A percentile compares a stretch with the other conserved stretches of the same genome.
Conservation (phyloP, 2,329 filamentous ascomycete species). For the Westerdykella ornata region DNA sequence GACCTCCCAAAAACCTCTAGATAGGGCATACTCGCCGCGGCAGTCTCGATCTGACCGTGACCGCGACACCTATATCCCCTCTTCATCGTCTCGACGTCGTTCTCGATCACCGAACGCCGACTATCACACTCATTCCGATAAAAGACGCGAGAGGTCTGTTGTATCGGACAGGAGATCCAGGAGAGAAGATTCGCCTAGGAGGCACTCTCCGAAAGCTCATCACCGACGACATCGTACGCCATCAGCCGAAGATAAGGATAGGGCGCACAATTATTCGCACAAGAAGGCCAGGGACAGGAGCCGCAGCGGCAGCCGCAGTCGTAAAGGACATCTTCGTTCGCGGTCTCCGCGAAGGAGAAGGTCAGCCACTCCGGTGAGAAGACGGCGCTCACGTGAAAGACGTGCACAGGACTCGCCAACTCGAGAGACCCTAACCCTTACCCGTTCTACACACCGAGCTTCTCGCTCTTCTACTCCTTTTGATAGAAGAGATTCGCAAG, state of each 20-base stretch:
- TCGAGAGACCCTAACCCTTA: slow-evolving; percentile 21
- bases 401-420: slow-evolving; percentile 11
- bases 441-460: slow-evolving; percentile 19
- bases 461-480: slow-evolving; percentile 7
- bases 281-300: slow-evolving; percentile 19
- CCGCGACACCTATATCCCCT: slow-evolving; percentile 32
- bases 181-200: slow-evolving; percentile 23
- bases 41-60: slow-evolving; percentile 21
- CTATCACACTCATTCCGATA: slow-evolving; percentile 28
- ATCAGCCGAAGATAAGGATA: slow-evolving; percentile 18
- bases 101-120: slow-evolving; percentile 39
- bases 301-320: slow-evolving; percentile 17
- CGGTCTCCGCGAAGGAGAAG: slow-evolving; percentile 27
- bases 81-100: slow-evolving; percentile 30
- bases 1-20: slow-evolving; percentile 21
- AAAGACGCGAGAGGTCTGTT: slow-evolving; percentile 27
- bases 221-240: slow-evolving; percentile 21
- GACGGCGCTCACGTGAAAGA: slow-evolving; percentile 19
- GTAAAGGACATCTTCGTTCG: slow-evolving; percentile 20
- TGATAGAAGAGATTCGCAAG: slow-evolving; percentile 6
- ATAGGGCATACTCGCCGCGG: slow-evolving; percentile 30
- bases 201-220: slow-evolving; percentile 26
- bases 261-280: slow-evolving; percentile 12
- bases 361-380: slow-evolving; percentile 21
- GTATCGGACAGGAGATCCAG: slow-evolving; percentile 27